A percentile compares a stretch with the other conserved stretches of the same genome.
phyloP scores from a whole-genome alignment of 148 eudicot genomes.

The Rheum nobile region DNA sequence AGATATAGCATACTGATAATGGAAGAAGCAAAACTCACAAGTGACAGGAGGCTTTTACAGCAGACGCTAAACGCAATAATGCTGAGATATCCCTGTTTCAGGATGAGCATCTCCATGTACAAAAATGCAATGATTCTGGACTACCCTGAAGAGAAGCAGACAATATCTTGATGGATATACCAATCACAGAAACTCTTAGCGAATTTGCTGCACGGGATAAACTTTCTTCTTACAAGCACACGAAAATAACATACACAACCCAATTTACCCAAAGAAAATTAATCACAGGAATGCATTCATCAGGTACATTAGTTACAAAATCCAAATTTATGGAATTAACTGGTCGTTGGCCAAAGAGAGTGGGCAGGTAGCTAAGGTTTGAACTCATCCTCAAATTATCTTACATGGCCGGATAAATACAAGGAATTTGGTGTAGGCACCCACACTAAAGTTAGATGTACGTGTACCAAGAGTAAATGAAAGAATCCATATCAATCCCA shows the following conservation, averaged over 20 bases:
- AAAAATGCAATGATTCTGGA: background rate
- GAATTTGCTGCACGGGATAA: background rate
- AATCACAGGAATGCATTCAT: background rate
- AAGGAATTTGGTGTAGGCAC: slow-evolving; percentile 12
- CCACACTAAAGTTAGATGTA: slow-evolving; percentile 18
- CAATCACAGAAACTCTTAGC: background rate
- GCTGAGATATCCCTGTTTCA: background rate
- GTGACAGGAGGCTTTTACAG: background rate
- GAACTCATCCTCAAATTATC: slow-evolving; percentile 16
- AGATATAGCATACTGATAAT: background rate
- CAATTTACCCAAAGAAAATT: background rate
- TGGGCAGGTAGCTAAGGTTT: slow-evolving; percentile 3
- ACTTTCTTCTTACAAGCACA: background rate
- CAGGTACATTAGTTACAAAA: slow-evolving; percentile 18
- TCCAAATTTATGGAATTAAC: slow-evolving; percentile 4
- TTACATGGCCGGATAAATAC: slow-evolving; percentile 16
- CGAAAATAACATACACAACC: background rate
- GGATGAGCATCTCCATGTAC: background rate
- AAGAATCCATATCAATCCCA: slow-evolving; percentile 7
- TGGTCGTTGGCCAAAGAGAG: slow-evolving; percentile 2
- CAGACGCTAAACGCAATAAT: background rate
- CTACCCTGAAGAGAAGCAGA: background rate
- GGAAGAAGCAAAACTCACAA: background rate
- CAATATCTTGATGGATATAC: background rate
- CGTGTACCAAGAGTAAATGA: slow-evolving; percentile 14